Percentiles rank a stretch among this genome's conserved stretches.
phyloP scores from a whole-genome alignment of 805 yeast species.

The Maudiozyma saulgeensis region DNA sequence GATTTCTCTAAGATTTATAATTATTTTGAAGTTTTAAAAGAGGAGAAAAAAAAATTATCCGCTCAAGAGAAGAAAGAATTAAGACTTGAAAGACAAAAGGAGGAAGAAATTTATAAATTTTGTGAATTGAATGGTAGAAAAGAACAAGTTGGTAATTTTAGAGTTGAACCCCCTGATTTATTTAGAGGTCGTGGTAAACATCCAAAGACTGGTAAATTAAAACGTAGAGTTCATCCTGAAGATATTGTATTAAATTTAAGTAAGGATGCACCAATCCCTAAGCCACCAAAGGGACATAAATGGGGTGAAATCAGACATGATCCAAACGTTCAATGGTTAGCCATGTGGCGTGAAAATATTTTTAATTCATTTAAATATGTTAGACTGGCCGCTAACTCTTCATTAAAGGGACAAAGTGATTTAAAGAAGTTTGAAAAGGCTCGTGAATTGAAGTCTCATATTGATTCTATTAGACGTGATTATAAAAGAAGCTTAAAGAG shows the following conservation, averaged over 20 bases:
- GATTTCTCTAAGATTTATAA: conserved; percentile 71
- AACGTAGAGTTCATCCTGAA: conserved; percentile 81
- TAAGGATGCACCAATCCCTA: conserved; percentile 60
- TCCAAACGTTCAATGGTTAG: conserved; percentile 88
- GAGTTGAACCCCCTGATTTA: conserved; percentile 93
- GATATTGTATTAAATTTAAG: conserved; percentile 80
- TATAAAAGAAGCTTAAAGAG: conserved; percentile 63
- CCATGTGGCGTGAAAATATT: conserved; percentile 94
- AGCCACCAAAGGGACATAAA: conserved; percentile 74
- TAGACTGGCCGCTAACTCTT: conserved; percentile 81
- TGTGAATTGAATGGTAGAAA: conserved; percentile 79
- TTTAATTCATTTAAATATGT: conserved; percentile 79
- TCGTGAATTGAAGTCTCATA: conserved; percentile 65
- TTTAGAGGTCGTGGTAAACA: conserved; percentile 96
- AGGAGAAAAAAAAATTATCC: conserved; percentile 59
- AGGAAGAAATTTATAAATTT: conserved; percentile 72
- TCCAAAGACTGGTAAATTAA: conserved; percentile 88
- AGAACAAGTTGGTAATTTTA: conserved; percentile 88
- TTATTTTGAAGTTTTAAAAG: conserved; percentile 58
- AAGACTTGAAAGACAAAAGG: conserved; percentile 60
- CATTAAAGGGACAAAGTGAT: conserved; percentile 85
- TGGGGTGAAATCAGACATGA: conserved; percentile 92
- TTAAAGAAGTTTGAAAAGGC: conserved; percentile 90
- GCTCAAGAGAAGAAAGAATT: conserved; percentile 66
- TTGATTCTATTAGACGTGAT: conserved; percentile 64